Percentiles rank a stretch among this genome's conserved stretches.
Conservation (phyloP, 2,329 filamentous ascomycete species). For the Neocucurbitaria cava region DNA sequence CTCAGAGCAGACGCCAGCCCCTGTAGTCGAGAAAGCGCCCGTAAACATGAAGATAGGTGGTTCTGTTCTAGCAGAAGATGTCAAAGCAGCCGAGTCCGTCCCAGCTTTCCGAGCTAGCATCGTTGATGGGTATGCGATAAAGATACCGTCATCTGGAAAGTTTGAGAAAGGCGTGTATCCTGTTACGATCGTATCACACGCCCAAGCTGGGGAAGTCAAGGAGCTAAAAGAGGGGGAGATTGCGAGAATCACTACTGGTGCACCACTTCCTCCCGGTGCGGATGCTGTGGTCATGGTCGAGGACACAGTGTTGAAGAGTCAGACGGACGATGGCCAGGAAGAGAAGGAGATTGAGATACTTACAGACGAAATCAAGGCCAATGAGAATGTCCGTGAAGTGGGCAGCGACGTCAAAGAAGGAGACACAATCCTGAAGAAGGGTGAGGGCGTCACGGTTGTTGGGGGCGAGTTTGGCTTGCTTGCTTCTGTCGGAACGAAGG, state of each 20-base stretch:
- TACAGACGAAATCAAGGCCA: constrained; percentile 73
- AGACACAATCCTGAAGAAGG: constrained; percentile 73
- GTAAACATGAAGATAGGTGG: constrained; percentile 75
- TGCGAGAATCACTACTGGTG: constrained; percentile 91
- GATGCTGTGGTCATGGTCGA: constrained; percentile 97
- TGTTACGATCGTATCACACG: constrained; percentile 86
- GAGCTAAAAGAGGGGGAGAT: constrained; percentile 76
- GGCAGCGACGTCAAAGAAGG: constrained; percentile 83
- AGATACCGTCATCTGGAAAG: constrained; percentile 49
- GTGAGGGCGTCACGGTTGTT: constrained; percentile 82
- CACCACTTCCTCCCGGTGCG: constrained; percentile 85
- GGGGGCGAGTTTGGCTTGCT: constrained; percentile 92
- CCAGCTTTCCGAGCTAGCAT: constrained; percentile 96
- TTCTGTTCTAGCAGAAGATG: constrained; percentile 80
- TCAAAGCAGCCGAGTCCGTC: constrained; percentile 80
- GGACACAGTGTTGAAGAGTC: constrained; percentile 79
- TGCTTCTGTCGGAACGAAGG: constrained; percentile 78
- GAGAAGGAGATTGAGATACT: constrained; percentile 89
- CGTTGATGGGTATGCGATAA: constrained; percentile 86
- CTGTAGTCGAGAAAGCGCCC: constrained; percentile 62
- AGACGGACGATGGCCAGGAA: constrained; percentile 80
- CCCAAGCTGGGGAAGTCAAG: constrained; percentile 72
- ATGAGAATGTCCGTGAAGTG: constrained; percentile 89
- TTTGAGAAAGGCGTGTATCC: constrained; percentile 79
- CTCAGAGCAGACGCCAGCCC: constrained; percentile 72